phyloP scores from a whole-genome alignment of 108 stramenopile genomes.

The Skeletonema potamos region DNA sequence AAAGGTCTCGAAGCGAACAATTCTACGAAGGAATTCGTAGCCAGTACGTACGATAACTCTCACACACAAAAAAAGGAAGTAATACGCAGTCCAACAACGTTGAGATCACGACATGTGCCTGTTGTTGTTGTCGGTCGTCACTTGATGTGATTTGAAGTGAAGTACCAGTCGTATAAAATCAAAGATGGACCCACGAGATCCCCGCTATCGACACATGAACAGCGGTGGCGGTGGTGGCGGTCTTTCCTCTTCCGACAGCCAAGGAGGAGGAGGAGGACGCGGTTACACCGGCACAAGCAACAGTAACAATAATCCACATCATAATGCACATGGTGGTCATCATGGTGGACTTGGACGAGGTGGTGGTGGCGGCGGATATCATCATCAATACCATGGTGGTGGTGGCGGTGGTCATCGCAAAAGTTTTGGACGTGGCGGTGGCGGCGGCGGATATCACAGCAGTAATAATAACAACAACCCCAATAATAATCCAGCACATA shows the following conservation, averaged over 20 bases:
- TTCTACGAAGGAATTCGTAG: too few species aligned
- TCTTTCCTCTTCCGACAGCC: neutral
- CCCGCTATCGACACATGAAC: neutral
- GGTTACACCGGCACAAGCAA: slow-evolving; percentile 8
- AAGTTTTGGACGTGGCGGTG: slow-evolving; percentile 1
- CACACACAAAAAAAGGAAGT: too few species aligned
- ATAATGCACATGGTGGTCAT: neutral
- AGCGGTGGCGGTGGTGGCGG: neutral
- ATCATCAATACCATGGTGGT: too few species aligned
- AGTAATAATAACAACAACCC: slow-evolving; percentile 6
- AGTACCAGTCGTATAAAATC: too few species aligned
- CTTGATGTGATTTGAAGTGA: too few species aligned
- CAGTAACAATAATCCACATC: neutral
- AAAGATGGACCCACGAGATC: slow-evolving; percentile 2
- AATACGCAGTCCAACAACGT: too few species aligned
- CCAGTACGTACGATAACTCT: too few species aligned
- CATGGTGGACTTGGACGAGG: neutral
- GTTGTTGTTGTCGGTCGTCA: too few species aligned
- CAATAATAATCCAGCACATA: slow-evolving; percentile 7
- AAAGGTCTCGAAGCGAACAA: too few species aligned
- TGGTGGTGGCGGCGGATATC: slow-evolving; percentile 1
- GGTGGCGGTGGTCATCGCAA: neutral
- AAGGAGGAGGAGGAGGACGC: neutral
- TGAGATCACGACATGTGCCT: too few species aligned
- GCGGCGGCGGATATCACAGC: slow-evolving; percentile 7